Evolutionary conservation across 2,329 filamentous ascomycete species (phyloP), one percentile per base, ranked within the genome.

Genomic region (Bipolaris zeicola): DNA sequence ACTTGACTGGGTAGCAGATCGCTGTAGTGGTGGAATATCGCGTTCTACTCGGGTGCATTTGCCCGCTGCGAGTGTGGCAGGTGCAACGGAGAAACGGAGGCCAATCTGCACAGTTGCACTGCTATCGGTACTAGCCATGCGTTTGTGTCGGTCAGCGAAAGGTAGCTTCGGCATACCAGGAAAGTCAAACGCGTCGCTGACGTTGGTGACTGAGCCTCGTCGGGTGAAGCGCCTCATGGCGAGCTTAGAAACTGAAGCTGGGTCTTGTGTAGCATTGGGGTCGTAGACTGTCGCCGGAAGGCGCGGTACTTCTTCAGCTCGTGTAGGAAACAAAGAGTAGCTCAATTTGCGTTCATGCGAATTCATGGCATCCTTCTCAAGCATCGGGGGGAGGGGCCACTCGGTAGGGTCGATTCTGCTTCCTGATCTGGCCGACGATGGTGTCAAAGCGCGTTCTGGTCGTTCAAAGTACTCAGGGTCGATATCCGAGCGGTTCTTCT

Each of bases 101-200:
- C 88, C 88, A 49, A 91, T 90, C 68, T 90, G 87, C 10, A 91
- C 87, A 0, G 87, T 90, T 22, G 87, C 87, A 8, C 85, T 85
- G 42, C 88, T 90, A 14, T 80, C 80, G 39, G 86, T 79, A 1
- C 88, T 91, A 5, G 86, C 87, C 56, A 85, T 80, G 42, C 87
- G 81, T 16, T 79, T 77, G n/a, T 80, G 78, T 7, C 62, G 59
- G 13, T 71, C 68, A 4, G 73, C 74, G 39, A 76, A 75, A 49
- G 80, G 79, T 39, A 76, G 77, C 44, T 64, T 66, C 22, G 74
- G 72, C 50, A 70, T 69, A 44, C 75, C 64, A 67, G 80, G 45
- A 43, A 70, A 73, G 34, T 65, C 67, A 50, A 75, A 74, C n/a
- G 69, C 71, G 38, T 74, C 73, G 53, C 65, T 68, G 39, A 77